A percentile compares a stretch with the other conserved stretches of the same genome.
Evolutionary conservation across 441 rosid species (phyloP).

Genomic region (Erysimum cheiri): DNA sequence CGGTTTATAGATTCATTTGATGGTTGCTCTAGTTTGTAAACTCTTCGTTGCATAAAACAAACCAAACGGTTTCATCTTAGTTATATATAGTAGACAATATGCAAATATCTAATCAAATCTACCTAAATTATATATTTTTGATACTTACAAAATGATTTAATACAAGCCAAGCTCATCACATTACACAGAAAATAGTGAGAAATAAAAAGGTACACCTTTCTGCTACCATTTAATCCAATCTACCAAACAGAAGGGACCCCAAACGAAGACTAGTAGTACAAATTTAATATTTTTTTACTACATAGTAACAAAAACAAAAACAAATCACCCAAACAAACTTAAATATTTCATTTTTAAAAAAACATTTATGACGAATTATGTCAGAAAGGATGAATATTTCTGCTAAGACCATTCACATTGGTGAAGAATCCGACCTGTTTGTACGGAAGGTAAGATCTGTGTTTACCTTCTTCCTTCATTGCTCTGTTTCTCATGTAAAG

Average conservation of each 20-base stretch:
- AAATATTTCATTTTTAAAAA: neutral
- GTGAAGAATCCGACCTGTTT: constrained; percentile 78
- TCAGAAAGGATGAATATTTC: constrained; percentile 79
- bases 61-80: no score
- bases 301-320: neutral
- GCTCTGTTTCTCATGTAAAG: constrained; percentile 65
- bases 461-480: constrained; percentile 56
- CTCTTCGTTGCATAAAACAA: no score
- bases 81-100: no score
- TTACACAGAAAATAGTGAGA: constrained; percentile 9
- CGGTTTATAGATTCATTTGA: neutral
- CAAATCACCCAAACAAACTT: neutral
- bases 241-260: constrained; percentile 40
- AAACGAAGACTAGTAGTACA: neutral
- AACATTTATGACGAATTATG: neutral
- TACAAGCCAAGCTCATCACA: constrained; percentile 38
- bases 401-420: constrained; percentile 63
- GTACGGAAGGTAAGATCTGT: constrained; percentile 74
- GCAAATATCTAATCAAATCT: neutral
- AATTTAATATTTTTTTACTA: neutral
- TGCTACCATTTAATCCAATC: constrained; percentile 15
- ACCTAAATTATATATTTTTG: neutral
- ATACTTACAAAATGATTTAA: constrained; percentile 32
- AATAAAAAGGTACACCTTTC: constrained; percentile 28
- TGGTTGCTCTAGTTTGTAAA: no score